Evolutionary conservation across 768 basidiomycete genomes (phyloP).

Genomic region (Clavaria fumosa): DNA sequence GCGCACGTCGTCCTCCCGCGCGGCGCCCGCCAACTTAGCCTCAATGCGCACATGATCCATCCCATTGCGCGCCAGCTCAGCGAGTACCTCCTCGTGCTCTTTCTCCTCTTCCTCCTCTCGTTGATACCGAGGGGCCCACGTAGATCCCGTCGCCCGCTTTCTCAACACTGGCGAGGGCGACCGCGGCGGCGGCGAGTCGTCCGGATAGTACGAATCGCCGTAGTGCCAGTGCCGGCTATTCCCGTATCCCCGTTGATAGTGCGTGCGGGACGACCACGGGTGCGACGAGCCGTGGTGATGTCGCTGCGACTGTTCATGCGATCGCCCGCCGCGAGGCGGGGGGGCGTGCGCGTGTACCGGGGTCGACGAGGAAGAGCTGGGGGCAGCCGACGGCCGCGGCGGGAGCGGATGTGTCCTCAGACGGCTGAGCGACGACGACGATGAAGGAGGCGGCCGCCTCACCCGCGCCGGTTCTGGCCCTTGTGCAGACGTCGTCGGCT

Average conservation of each 20-base stretch:
- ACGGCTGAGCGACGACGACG: too few relatives aligned
- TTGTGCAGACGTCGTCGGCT: not conserved
- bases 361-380: conserved; percentile 11
- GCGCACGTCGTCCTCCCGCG: conserved; percentile 53
- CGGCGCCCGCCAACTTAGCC: conserved; percentile 29
- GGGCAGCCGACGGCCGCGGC: conserved; percentile 3
- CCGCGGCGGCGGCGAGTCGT: conserved; percentile 11
- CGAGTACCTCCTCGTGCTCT: conserved; percentile 27
- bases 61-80: conserved; percentile 44
- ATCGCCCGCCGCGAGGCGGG: not conserved
- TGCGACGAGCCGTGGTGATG: too few relatives aligned
- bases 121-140: too few relatives aligned
- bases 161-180: conserved; percentile 20
- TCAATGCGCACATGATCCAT: conserved; percentile 52
- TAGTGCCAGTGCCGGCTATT: too few relatives aligned
- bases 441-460: not conserved
- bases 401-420: conserved; percentile 1
- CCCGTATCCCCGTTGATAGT: too few relatives aligned
- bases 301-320: too few relatives aligned
- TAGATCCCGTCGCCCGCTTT: conserved; percentile 14
- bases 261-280: conserved; percentile 1
- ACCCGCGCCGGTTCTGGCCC: not conserved
- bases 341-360: conserved; percentile 1
- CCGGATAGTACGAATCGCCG: too few relatives aligned
- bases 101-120: too few relatives aligned